Base-by-base conservation (phyloP, 169 alveolate genomes). In the Cryptosporidium xiaoi region DNA sequence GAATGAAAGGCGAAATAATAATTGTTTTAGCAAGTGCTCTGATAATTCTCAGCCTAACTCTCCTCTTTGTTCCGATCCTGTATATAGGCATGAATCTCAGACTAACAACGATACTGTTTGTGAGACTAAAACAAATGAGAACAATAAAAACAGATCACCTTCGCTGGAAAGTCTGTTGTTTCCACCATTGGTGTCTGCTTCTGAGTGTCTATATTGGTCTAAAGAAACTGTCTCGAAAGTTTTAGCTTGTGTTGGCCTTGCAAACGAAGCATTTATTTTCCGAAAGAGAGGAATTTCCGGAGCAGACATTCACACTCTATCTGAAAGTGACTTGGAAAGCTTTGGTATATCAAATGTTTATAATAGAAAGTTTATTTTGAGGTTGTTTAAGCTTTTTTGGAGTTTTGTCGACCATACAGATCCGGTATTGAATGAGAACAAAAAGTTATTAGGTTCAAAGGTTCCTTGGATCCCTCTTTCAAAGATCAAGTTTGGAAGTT, bases 401-500 rank as follows among this genome's bases (percentile, higher is more conserved):
- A 84, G 77, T 66, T 91, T 84, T 15, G 31, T 91, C 29, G 93
- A 91, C 66, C 82, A 65, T 46, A 90, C 91, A 44, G 93, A 91
- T 84, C 71, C 83, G 33, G 65, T 87, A 20, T 50, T 91, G 24
- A 82, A 53, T 66, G 89, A 64, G 64, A 91, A 91, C 24, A 36
- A 64, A 2, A 60, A 51, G 7, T 31, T 66, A 8, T 66, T 46
- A 82, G 69, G 33, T 31, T 8, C 50, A 64, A 82, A 10, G 62
- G 65, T 83, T 48, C 77, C 83, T 51, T 36, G 46, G 71, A 91
- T 60, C 48, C 68, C 53, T 44, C 24, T 13, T 20, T 82, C 64
- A 65, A 58, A 16, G 77, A 91, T 56, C 82, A 82, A 82, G 58
- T 84, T 66, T 82, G 93, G 50, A 15, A 56, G 24, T 20, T 46